Evolutionary conservation across 208 protist species (phyloP).

Genomic region (Acanthamoeba royreba): DNA sequence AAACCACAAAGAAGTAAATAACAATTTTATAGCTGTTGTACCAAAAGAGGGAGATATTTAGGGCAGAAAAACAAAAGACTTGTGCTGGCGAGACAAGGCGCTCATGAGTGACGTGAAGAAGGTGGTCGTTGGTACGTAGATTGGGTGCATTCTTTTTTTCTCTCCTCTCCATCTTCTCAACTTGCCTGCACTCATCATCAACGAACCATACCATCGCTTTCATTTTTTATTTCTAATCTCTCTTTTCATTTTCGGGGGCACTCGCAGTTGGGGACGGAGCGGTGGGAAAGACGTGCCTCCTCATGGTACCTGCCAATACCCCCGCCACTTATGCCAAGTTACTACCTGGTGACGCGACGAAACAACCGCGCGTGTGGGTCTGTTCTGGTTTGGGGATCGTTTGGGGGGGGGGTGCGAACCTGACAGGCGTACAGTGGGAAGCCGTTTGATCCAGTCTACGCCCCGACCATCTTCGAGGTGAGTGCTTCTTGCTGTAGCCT

Average conservation of each 20-base stretch:
- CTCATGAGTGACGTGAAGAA: constrained; percentile 20
- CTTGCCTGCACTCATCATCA: not conserved
- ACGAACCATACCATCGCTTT: not conserved
- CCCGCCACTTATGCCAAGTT: not conserved
- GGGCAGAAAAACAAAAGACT: no score
- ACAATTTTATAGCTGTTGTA: no score
- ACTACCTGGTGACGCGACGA: no score
- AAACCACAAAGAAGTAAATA: no score
- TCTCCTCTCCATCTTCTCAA: not conserved
- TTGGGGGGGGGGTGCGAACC: no score
- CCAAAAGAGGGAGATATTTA: no score
- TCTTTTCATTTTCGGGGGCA: not conserved
- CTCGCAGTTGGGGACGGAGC: not conserved
- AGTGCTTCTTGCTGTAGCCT: not conserved
- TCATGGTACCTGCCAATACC: not conserved
- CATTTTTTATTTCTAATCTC: not conserved
- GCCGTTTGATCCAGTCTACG: not conserved
- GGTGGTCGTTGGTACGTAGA: not conserved
- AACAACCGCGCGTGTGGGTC: no score
- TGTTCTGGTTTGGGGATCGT: no score
- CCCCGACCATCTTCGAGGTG: constrained; percentile 14
- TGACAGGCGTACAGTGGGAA: constrained; percentile 15
- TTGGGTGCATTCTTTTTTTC: not conserved
- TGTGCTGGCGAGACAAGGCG: no score
- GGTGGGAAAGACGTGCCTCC: constrained; percentile 14